Evolutionary conservation across 208 protist genomes (phyloP), one percentile per base, ranked within the genome.

Genomic region (Crithidia bombi): DNA sequence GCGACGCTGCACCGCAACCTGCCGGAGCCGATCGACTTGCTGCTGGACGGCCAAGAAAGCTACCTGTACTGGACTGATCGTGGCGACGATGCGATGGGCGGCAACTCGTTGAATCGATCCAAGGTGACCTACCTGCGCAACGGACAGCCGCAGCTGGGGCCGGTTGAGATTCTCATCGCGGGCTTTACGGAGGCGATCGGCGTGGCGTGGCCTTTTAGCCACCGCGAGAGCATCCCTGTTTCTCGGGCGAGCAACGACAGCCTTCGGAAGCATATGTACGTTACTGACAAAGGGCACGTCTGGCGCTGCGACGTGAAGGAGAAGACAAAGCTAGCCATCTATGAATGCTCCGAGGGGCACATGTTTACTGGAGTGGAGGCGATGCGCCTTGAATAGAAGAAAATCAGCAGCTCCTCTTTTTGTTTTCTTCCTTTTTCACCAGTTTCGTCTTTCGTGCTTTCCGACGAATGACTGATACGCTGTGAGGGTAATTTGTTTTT

Each of bases 1-100:
- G 59, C 69, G 52, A 66, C 64, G 26, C 52, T 81, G 58, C 57
- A 59, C 19, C 59, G 71, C 41, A 30, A 78, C 23, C 65, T 81
- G 54, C 75, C 75, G 12, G 80, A 85, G 68, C 80, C 80, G 19
- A 75, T 85, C 43, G 80, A 85, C 26, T 57, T 85, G 50, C 67
- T 81, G 23, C 32, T 81, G 6, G 80, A 85, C 56, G n/a, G 39
- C 3, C 19, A 72, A 36, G 65, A 61, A 28, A 35, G 50, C 50
- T 71, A 59, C 26, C 80, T 85, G 28, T 85, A 85, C 71, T 85
- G 80, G 80, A 81, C 80, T 3, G 75, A 81, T 54, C 80, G 80
- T 39, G 80, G 80, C 26, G 75, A 81, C 35, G 65, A 41, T 21
- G 51, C 39, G 6, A 49, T 49, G 15, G 80, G 80, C 50, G 80